phyloP scores from a whole-genome alignment of 805 yeast genomes.

The Candida tammaniensis region DNA sequence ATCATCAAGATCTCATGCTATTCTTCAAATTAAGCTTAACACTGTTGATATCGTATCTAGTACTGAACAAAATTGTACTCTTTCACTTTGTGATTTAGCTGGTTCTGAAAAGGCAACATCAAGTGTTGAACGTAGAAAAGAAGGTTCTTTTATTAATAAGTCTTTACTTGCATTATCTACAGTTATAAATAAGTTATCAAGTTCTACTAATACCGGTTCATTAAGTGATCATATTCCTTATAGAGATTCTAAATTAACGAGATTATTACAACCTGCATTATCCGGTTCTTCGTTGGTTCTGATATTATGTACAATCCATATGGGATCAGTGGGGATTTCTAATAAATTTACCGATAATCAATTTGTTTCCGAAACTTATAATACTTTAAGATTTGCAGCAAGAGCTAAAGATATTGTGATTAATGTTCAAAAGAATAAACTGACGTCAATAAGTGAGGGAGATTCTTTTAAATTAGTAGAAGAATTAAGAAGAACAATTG shows the following conservation, averaged over 20 bases:
- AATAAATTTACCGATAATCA: slow-evolving; percentile 25
- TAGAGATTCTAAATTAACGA: slow-evolving; percentile 87
- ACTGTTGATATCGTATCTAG: slow-evolving; percentile 40
- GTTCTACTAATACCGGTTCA: slow-evolving; percentile 25
- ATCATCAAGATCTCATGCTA: slow-evolving; percentile 90
- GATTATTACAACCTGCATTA: slow-evolving; percentile 87
- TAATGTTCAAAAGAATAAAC: slow-evolving; percentile 55
- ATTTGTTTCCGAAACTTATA: slow-evolving; percentile 73
- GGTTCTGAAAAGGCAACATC: slow-evolving; percentile 89
- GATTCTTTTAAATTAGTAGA: slow-evolving; percentile 43
- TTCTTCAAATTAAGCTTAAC: slow-evolving; percentile 64
- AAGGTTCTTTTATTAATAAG: slow-evolving; percentile 90
- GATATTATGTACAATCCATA: slow-evolving; percentile 82
- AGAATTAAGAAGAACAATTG: slow-evolving; percentile 58
- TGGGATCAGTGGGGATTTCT: slow-evolving; percentile 36
- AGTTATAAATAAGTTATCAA: slow-evolving; percentile 79
- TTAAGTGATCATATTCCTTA: slow-evolving; percentile 74
- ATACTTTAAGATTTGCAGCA: slow-evolving; percentile 88
- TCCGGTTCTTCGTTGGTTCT: slow-evolving; percentile 84
- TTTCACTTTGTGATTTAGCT: slow-evolving; percentile 91
- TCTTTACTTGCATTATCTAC: slow-evolving; percentile 87
- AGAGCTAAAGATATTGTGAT: slow-evolving; percentile 84
- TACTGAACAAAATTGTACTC: slow-evolving; percentile 49
- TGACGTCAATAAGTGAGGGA: slow-evolving; percentile 29
- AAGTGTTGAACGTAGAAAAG: slow-evolving; percentile 79